Percentiles rank a stretch among this genome's conserved stretches.
phyloP scores from a whole-genome alignment of 345 rosid genomes.

The Salix viminalis region DNA sequence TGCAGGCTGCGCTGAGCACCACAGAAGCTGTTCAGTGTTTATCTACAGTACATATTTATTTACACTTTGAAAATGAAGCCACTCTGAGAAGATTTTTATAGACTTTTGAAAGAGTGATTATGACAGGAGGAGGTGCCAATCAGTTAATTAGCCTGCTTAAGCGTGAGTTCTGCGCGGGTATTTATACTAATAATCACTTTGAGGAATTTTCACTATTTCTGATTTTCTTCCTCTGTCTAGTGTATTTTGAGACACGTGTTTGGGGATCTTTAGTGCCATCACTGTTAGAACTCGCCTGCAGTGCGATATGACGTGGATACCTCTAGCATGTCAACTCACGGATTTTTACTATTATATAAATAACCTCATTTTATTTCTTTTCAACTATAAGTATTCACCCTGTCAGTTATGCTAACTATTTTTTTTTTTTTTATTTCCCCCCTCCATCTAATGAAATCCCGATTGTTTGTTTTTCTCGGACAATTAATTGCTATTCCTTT shows the following conservation, averaged over 20 bases:
- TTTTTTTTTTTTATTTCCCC: too few species aligned
- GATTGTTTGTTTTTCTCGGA: too few species aligned
- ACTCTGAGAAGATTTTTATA: background rate
- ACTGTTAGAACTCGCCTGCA: too few species aligned
- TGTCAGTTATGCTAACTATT: too few species aligned
- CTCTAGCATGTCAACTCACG: too few species aligned
- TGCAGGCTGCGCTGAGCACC: background rate
- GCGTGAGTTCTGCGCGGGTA: background rate
- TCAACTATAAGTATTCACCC: too few species aligned
- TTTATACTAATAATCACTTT: conserved; percentile 6
- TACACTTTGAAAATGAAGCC: background rate
- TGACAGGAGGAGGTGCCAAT: background rate
- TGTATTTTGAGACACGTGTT: background rate
- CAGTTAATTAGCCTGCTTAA: background rate
- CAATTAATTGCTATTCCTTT: too few species aligned
- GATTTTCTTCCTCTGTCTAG: background rate
- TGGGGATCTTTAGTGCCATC: too few species aligned
- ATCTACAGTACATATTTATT: background rate
- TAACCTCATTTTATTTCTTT: too few species aligned
- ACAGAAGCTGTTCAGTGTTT: background rate
- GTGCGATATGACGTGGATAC: too few species aligned
- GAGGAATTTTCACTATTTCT: background rate
- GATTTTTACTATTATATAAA: too few species aligned
- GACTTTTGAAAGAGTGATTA: background rate
- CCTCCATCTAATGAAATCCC: too few species aligned